These are phyloP conservation scores for Postia placenta DNA, from an alignment of 768 basidiomycete species.

Conservation along the genomic window DNA sequence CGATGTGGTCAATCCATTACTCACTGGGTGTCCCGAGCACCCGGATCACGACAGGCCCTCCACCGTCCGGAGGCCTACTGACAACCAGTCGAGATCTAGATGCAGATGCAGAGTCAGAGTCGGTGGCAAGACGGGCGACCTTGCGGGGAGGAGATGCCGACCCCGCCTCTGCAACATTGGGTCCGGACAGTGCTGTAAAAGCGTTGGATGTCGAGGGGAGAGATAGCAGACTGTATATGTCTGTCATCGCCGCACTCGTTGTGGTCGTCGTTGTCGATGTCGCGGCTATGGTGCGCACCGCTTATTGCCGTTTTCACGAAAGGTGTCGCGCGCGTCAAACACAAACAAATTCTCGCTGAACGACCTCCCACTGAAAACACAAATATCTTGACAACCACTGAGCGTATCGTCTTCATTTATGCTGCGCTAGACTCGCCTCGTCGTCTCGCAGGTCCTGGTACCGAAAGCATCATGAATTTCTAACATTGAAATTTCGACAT, in stretches of 20 bases:
- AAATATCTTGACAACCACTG: no score
- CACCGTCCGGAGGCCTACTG: conserved; percentile 10
- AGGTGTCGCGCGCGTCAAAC: no score
- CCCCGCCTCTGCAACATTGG: conserved; percentile 29
- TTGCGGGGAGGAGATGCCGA: conserved; percentile 60
- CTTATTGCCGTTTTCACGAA: no score
- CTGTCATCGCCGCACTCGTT: conserved; percentile 14
- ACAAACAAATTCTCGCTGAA: no score
- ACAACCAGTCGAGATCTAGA: conserved; percentile 37
- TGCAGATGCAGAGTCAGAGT: conserved; percentile 65
- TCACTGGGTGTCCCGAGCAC: conserved; percentile 36
- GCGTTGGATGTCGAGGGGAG: conserved; percentile 19
- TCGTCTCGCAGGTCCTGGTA: no score
- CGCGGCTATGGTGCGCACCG: no score
- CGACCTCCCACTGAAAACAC: no score
- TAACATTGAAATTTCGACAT: no score
- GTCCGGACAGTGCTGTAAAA: conserved; percentile 12
- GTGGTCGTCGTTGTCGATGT: no score
- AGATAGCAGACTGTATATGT: conserved; percentile 19
- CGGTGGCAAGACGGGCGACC: conserved; percentile 56
- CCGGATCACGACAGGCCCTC: conserved; percentile 40
- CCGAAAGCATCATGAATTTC: no score
- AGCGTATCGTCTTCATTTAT: no score
- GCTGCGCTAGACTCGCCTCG: no score
- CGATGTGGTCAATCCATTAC: conserved; percentile 6